Conservation (phyloP, 106 monocot genomes). For the Iris macrosiphon region DNA sequence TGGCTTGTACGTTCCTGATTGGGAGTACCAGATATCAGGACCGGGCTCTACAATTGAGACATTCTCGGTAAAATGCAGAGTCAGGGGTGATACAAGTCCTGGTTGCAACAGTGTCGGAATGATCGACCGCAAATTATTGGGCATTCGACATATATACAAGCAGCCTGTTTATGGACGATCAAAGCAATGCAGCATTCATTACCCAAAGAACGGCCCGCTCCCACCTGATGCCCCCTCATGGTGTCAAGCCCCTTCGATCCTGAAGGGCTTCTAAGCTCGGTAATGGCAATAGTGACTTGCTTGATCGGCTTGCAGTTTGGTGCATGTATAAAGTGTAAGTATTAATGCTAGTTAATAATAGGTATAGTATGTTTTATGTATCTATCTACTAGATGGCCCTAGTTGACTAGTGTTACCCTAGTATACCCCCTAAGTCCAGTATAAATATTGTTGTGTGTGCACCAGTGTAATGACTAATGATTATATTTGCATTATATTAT, state of each 20-base stretch:
- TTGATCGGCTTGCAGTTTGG: conserved; percentile 74
- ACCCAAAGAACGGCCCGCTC: conserved; percentile 62
- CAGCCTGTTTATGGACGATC: conserved; percentile 51
- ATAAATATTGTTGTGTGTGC: too few relatives aligned
- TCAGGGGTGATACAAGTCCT: conserved; percentile 62
- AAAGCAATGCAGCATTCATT: conserved; percentile 71
- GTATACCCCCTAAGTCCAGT: too few relatives aligned
- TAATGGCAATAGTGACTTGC: conserved; percentile 82
- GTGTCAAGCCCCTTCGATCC: conserved; percentile 94
- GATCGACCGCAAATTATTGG: conserved; percentile 66
- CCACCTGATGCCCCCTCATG: conserved; percentile 73
- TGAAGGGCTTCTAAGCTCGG: conserved; percentile 72
- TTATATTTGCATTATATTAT: too few relatives aligned
- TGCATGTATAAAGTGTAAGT: too few relatives aligned
- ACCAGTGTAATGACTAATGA: too few relatives aligned
- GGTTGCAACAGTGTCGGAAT: conserved; percentile 85
- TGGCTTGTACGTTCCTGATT: conserved; percentile 35
- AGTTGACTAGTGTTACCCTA: too few relatives aligned
- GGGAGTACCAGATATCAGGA: conserved; percentile 22
- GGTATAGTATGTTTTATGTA: too few relatives aligned
- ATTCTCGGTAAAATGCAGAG: conserved; percentile 78
- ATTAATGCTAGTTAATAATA: too few relatives aligned
- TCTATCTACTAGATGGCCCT: too few relatives aligned
- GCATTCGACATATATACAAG: conserved; percentile 59
- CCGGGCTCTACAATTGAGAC: too few relatives aligned